A percentile compares a stretch with the other conserved stretches of the same genome.
These are phyloP conservation scores for Huntiella savannae DNA, from an alignment of 2,329 filamentous ascomycete genomes.

Conservation along the genomic window DNA sequence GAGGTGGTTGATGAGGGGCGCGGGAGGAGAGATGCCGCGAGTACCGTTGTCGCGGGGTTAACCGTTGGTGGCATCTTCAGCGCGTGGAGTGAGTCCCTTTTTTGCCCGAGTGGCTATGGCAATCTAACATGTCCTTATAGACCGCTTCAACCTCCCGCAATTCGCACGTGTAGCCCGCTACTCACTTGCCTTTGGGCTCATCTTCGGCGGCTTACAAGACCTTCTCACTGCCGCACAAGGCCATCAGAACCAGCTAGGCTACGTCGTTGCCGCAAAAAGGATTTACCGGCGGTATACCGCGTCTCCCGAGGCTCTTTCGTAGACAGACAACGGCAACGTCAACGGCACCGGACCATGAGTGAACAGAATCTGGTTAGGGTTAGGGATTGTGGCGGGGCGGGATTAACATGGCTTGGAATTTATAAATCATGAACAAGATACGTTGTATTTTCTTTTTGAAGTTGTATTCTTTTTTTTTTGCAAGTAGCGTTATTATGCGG, in stretches of 20 bases:
- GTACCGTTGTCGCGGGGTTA: slow-evolving; percentile 64
- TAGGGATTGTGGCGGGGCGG: no score
- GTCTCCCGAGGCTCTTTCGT: no score
- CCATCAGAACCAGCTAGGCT: slow-evolving; percentile 41
- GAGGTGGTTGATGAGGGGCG: slow-evolving; percentile 63
- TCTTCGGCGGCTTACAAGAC: slow-evolving; percentile 70
- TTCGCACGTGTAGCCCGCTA: slow-evolving; percentile 61
- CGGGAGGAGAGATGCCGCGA: slow-evolving; percentile 54
- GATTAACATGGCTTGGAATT: no score
- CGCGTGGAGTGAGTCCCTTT: slow-evolving; percentile 47
- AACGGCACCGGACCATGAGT: no score
- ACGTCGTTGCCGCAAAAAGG: slow-evolving; percentile 33
- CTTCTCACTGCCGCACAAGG: slow-evolving; percentile 48
- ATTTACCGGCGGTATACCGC: neutral
- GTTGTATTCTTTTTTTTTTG: no score
- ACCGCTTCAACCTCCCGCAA: slow-evolving; percentile 60
- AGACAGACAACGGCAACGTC: no score
- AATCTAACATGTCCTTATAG: slow-evolving; percentile 22
- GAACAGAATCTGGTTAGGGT: neutral
- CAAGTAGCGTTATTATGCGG: no score
- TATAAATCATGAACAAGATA: no score
- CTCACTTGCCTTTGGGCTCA: slow-evolving; percentile 59
- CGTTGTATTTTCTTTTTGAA: no score
- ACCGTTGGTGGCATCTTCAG: slow-evolving; percentile 77
- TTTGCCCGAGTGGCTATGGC: neutral